These are phyloP conservation scores for Trichoderma endophyticum DNA, from an alignment of 2,329 filamentous ascomycete genomes.

Conservation along the genomic window DNA sequence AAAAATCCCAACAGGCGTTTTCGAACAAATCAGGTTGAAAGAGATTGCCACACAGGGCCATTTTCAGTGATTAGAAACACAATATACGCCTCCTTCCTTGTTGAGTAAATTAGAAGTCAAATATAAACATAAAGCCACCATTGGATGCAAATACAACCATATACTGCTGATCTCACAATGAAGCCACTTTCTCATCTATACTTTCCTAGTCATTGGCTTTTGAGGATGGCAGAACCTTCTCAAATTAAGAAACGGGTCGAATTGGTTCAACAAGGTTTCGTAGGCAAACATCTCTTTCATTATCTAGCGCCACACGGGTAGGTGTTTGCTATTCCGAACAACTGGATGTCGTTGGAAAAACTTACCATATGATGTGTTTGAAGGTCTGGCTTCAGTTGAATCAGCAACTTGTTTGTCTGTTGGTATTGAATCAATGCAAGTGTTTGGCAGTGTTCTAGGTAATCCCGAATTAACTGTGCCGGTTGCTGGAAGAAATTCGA, in stretches of 20 bases:
- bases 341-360: not conserved
- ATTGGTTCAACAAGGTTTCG: not conserved
- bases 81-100: not conserved
- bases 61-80: not conserved
- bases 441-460: not conserved
- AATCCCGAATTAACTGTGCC: not conserved
- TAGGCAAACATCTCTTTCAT: not conserved
- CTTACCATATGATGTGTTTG: not conserved
- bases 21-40: not conserved
- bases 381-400: not conserved
- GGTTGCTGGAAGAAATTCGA: not conserved
- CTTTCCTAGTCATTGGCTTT: not conserved
- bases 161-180: not conserved
- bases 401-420: not conserved
- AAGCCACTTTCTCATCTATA: not conserved
- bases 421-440: not conserved
- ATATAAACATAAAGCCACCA: not conserved
- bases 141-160: not conserved
- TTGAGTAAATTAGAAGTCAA: not conserved
- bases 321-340: not conserved
- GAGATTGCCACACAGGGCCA: not conserved
- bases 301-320: not conserved
- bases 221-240: not conserved
- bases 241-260: not conserved
- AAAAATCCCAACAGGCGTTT: not conserved